Evolutionary conservation across 2,329 filamentous ascomycete species (phyloP).

Genomic region (Alternaria incomplexa): DNA sequence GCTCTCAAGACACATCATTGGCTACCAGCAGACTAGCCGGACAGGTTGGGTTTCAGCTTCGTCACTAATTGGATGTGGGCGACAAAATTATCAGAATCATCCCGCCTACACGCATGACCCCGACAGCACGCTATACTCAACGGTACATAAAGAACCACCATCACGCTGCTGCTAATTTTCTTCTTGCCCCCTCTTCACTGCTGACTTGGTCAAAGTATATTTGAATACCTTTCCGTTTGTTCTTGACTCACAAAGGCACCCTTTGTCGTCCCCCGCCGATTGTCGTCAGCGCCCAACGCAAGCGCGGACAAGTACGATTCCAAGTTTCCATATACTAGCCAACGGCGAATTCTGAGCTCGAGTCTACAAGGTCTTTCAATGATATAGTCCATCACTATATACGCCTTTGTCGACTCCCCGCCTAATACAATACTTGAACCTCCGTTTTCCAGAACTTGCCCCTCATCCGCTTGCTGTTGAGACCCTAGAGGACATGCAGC

Average conservation of each 20-base stretch:
- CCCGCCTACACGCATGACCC: slow-evolving; percentile 49
- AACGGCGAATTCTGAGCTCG: slow-evolving; percentile 20
- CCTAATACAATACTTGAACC: slow-evolving; percentile 22
- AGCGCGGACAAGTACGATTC: slow-evolving; percentile 17
- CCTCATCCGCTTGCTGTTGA: slow-evolving; percentile 21
- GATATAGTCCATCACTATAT: slow-evolving; percentile 16
- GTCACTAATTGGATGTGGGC: slow-evolving; percentile 41
- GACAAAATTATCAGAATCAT: slow-evolving; percentile 38
- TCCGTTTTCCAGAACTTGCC: neutral
- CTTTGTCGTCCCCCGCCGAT: slow-evolving; percentile 22
- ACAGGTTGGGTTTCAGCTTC: slow-evolving; percentile 44
- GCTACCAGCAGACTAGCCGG: slow-evolving; percentile 37
- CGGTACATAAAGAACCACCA: slow-evolving; percentile 39
- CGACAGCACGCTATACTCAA: slow-evolving; percentile 26
- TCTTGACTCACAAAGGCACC: slow-evolving; percentile 26
- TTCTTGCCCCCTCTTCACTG: slow-evolving; percentile 5
- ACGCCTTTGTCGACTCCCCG: slow-evolving; percentile 20
- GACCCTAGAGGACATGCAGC: slow-evolving; percentile 38
- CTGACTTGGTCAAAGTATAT: neutral
- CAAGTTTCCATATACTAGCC: slow-evolving; percentile 14
- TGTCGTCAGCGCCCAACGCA: slow-evolving; percentile 34
- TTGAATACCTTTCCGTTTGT: slow-evolving; percentile 6
- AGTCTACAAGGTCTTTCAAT: slow-evolving; percentile 14
- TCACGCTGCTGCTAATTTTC: slow-evolving; percentile 20
- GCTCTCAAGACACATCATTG: slow-evolving; percentile 35